These are phyloP conservation scores for Phytopythium ostracodes DNA, from an alignment of 352 stramenopile species.

Conservation along the genomic window DNA sequence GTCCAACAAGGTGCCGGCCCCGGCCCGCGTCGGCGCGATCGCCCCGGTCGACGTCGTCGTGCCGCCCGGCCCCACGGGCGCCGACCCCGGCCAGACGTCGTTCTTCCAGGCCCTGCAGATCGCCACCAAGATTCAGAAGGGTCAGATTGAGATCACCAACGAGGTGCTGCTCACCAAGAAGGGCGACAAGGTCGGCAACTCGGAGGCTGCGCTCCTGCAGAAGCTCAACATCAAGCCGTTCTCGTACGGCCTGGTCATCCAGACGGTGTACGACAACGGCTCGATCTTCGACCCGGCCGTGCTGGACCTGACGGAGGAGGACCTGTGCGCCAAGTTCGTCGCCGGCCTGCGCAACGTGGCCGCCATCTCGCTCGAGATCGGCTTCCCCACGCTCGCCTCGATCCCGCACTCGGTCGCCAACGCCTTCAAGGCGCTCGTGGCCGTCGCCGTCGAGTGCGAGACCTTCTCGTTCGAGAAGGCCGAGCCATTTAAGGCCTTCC, in stretches of 20 bases:
- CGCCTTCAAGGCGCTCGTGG: slow-evolving; percentile 97
- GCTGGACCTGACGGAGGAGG: slow-evolving; percentile 97
- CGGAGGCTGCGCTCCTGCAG: slow-evolving; percentile 97
- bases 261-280: slow-evolving; percentile 98
- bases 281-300: slow-evolving; percentile 98
- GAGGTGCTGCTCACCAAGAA: slow-evolving; percentile 94
- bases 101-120: slow-evolving; percentile 99
- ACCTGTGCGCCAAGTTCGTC: slow-evolving; percentile 96
- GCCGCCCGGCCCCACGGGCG: slow-evolving; percentile 96
- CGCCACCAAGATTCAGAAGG: slow-evolving; percentile 99
- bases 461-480: slow-evolving; percentile 98
- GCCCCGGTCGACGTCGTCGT: slow-evolving; percentile 96
- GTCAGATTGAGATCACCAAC: slow-evolving; percentile 99
- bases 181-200: slow-evolving; percentile 97
- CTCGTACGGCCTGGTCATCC: slow-evolving; percentile 98
- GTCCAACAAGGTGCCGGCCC: slow-evolving; percentile 92
- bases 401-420: slow-evolving; percentile 99
- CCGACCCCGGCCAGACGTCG: slow-evolving; percentile 98
- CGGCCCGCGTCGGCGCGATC: slow-evolving; percentile 94
- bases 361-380: slow-evolving; percentile 93
- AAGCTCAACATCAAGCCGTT: slow-evolving; percentile 99
- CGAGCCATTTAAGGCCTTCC: slow-evolving; percentile 95
- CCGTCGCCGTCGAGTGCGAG: slow-evolving; percentile 94
- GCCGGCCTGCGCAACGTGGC: slow-evolving; percentile 93
- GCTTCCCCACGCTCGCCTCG: slow-evolving; percentile 96